Percentiles rank a stretch among this genome's conserved stretches.
These are phyloP conservation scores for Apiotrichum porosum DNA, from an alignment of 1,284 basidiomycete genomes.

Conservation along the genomic window DNA sequence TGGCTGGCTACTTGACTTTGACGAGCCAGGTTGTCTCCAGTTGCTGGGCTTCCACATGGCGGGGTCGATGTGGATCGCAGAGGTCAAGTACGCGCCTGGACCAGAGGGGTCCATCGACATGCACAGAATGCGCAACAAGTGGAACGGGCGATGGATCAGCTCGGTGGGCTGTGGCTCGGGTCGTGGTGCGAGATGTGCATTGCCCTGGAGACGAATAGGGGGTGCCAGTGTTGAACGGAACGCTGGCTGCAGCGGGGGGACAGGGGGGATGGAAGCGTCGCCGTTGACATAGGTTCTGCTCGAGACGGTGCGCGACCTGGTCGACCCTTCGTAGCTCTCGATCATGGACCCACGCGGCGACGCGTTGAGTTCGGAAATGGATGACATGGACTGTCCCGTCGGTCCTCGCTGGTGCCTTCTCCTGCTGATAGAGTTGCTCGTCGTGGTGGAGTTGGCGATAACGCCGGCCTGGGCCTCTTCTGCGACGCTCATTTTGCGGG, in stretches of 20 bases:
- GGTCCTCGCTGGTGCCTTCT: slow-evolving; percentile 21
- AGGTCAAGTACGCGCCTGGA: slow-evolving; percentile 82
- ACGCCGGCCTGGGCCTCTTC: not conserved
- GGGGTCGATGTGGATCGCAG: slow-evolving; percentile 77
- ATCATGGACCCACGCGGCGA: slow-evolving; percentile 5
- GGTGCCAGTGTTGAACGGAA: slow-evolving; percentile 15
- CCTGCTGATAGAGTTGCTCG: slow-evolving; percentile 38
- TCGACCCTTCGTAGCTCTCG: slow-evolving; percentile 6
- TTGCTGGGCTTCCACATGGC: slow-evolving; percentile 64
- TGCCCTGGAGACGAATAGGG: slow-evolving; percentile 11
- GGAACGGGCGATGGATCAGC: slow-evolving; percentile 77
- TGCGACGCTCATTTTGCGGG: not conserved
- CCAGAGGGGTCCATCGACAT: slow-evolving; percentile 70
- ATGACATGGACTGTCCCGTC: slow-evolving; percentile 10
- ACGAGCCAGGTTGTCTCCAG: slow-evolving; percentile 7
- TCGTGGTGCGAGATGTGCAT: slow-evolving; percentile 28
- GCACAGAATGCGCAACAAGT: slow-evolving; percentile 75
- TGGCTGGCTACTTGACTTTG: too few species aligned
- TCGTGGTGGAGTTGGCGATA: slow-evolving; percentile 31
- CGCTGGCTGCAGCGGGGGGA: slow-evolving; percentile 4
- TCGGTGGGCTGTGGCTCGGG: slow-evolving; percentile 56
- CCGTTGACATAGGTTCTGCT: slow-evolving; percentile 5
- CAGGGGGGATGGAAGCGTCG: not conserved
- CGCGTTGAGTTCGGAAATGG: slow-evolving; percentile 13
- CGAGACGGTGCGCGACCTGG: slow-evolving; percentile 3